Conservation (phyloP, 352 stramenopile species). For the Globisporangium paddicum region DNA sequence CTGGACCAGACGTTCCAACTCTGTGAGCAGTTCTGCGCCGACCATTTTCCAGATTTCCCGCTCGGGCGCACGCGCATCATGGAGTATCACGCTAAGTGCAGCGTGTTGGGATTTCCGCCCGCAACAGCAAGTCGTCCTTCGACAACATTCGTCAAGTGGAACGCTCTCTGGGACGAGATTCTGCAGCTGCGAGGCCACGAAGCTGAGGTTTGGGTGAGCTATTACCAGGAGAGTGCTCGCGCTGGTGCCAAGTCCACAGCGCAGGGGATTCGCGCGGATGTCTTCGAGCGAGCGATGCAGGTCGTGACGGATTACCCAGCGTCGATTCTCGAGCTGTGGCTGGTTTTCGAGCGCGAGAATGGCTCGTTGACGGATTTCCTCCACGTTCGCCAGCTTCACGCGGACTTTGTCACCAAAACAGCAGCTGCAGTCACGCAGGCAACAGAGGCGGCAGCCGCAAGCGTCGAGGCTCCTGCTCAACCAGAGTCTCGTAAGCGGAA, state of each 20-base stretch:
- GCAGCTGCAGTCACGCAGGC: neutral
- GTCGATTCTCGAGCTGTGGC: constrained; percentile 33
- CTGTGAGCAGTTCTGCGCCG: constrained; percentile 29
- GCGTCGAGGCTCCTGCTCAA: constrained; percentile 17
- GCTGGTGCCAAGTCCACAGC: constrained; percentile 8
- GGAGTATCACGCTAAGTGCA: constrained; percentile 52
- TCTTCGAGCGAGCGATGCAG: constrained; percentile 38
- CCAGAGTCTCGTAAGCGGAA: constrained; percentile 16
- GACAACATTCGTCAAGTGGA: constrained; percentile 20
- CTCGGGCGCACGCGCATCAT: constrained; percentile 25
- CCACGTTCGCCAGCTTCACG: constrained; percentile 23
- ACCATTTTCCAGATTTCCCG: constrained; percentile 29
- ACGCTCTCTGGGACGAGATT: constrained; percentile 29
- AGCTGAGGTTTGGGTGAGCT: constrained; percentile 38
- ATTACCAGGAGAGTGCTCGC: constrained; percentile 34
- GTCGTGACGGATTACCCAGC: constrained; percentile 27
- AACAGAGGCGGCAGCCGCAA: neutral
- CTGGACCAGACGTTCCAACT: constrained; percentile 27
- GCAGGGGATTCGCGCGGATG: constrained; percentile 24
- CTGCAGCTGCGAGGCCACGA: constrained; percentile 15
- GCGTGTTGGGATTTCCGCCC: constrained; percentile 14
- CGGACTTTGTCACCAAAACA: constrained; percentile 15
- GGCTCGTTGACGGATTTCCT: constrained; percentile 32
- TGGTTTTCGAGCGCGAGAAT: constrained; percentile 52
- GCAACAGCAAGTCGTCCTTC: constrained; percentile 3